Conservation (phyloP, 805 yeast species). For the Zygosaccharomyces bisporus region DNA sequence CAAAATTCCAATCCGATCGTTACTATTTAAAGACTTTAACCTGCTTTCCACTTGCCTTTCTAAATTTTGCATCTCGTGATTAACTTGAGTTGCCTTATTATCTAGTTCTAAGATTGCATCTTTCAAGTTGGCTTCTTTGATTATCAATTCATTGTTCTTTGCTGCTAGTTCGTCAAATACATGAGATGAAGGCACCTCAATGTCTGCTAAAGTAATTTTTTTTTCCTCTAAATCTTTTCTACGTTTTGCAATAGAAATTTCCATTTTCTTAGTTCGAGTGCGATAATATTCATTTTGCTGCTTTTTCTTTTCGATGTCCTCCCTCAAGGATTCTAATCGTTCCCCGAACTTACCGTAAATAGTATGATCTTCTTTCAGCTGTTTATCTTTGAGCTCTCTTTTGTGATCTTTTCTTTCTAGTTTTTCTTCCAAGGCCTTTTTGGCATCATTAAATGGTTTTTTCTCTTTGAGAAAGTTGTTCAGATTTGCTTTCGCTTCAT, state of each 20-base stretch:
- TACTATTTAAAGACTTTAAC: constrained; percentile 40
- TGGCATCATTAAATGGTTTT: constrained; percentile 30
- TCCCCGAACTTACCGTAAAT: constrained; percentile 11
- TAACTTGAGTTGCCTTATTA: constrained; percentile 34
- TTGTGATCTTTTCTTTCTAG: constrained; percentile 22
- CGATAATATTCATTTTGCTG: constrained; percentile 22
- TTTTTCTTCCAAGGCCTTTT: constrained; percentile 30
- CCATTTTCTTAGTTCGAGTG: constrained; percentile 21
- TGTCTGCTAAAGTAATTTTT: constrained; percentile 8
- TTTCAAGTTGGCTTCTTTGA: constrained; percentile 17
- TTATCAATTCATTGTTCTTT: constrained; percentile 28
- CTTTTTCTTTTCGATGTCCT: constrained; percentile 18
- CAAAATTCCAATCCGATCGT: constrained; percentile 51
- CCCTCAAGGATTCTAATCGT: constrained; percentile 19
- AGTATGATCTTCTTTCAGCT: constrained; percentile 13
- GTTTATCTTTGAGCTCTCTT: constrained; percentile 12
- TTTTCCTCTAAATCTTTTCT: constrained; percentile 11
- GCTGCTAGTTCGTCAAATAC: constrained; percentile 16
- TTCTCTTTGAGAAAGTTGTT: constrained; percentile 24
- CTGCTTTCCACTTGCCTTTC: constrained; percentile 36
- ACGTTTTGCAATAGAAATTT: constrained; percentile 15
- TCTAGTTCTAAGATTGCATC: constrained; percentile 28
- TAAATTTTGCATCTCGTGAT: constrained; percentile 40
- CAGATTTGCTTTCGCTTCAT: constrained; percentile 30
- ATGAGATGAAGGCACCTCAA: constrained; percentile 19